Percentiles rank a stretch among this genome's conserved stretches.
Conservation (phyloP, 2,329 filamentous ascomycete genomes). For the Lachnellula occidentalis region DNA sequence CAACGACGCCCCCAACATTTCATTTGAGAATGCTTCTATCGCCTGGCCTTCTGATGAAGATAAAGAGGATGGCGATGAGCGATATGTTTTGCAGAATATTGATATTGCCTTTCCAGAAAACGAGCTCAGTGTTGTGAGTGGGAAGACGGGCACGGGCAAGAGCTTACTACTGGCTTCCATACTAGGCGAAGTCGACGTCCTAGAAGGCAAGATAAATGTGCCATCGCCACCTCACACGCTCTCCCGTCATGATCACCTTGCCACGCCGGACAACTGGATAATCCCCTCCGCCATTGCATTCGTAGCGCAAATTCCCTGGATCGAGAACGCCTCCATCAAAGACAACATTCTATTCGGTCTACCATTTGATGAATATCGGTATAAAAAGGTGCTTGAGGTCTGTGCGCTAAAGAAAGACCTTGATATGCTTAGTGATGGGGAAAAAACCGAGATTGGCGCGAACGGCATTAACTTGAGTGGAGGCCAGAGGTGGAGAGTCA, state of each 20-base stretch:
- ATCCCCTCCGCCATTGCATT: conserved; percentile 66
- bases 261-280: conserved; percentile 59
- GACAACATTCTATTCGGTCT: conserved; percentile 77
- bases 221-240: conserved; percentile 44
- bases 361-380: conserved; percentile 63
- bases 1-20: conserved; percentile 51
- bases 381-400: conserved; percentile 62
- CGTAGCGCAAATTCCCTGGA: conserved; percentile 74
- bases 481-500: conserved; percentile 78
- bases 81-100: conserved; percentile 61
- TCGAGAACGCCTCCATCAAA: conserved; percentile 73
- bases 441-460: conserved; percentile 74
- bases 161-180: conserved; percentile 68
- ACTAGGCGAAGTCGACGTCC: conserved; percentile 67
- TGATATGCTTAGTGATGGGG: conserved; percentile 69
- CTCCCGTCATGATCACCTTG: conserved; percentile 57
- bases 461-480: conserved; percentile 82
- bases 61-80: conserved; percentile 48
- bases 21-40: conserved; percentile 62
- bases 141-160: conserved; percentile 74
- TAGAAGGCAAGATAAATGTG: conserved; percentile 55
- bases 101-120: conserved; percentile 61
- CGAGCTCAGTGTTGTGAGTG: conserved; percentile 69
- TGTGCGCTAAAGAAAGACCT: conserved; percentile 74
- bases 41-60: conserved; percentile 70